These are phyloP conservation scores for Lactarius hengduanensis DNA, from an alignment of 768 basidiomycete genomes.

Conservation along the genomic window DNA sequence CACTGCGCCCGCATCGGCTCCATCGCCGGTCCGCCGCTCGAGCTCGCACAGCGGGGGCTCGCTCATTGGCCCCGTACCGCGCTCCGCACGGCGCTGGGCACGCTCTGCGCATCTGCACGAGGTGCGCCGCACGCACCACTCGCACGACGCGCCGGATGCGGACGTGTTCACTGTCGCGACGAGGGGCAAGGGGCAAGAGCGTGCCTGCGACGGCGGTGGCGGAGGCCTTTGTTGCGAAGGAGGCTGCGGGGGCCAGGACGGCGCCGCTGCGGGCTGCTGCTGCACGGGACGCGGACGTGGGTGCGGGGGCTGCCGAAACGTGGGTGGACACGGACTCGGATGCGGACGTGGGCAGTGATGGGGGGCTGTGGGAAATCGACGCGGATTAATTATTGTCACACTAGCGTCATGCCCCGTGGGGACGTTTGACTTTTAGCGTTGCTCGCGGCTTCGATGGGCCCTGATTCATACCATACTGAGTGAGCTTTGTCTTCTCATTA, in stretches of 20 bases:
- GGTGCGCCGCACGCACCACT: slow-evolving; percentile 38
- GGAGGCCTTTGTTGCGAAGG: not conserved
- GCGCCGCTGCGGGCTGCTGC: too few relatives aligned
- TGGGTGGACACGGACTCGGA: slow-evolving; percentile 30
- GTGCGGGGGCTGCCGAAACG: slow-evolving; percentile 12
- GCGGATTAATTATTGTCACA: not conserved
- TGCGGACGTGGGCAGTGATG: not conserved
- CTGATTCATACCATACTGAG: not conserved
- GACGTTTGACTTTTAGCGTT: not conserved
- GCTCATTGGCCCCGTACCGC: slow-evolving; percentile 39
- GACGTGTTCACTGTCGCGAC: slow-evolving; percentile 10
- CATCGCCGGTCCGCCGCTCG: slow-evolving; percentile 42
- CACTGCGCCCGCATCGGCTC: slow-evolving; percentile 29
- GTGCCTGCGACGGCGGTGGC: not conserved
- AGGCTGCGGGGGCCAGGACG: not conserved
- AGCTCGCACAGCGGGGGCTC: slow-evolving; percentile 42
- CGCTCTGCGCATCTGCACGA: slow-evolving; percentile 69
- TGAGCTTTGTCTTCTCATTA: not conserved
- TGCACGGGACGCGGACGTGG: not conserved
- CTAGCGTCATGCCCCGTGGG: not conserved
- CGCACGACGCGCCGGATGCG: not conserved
- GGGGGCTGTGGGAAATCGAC: slow-evolving; percentile 3
- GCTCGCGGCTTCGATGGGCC: not conserved
- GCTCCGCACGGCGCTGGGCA: slow-evolving; percentile 57
- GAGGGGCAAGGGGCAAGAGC: not conserved